Percentiles rank a stretch among this genome's conserved stretches.
phyloP scores from a whole-genome alignment of 331 rosid genomes.

The Quercus phellos region DNA sequence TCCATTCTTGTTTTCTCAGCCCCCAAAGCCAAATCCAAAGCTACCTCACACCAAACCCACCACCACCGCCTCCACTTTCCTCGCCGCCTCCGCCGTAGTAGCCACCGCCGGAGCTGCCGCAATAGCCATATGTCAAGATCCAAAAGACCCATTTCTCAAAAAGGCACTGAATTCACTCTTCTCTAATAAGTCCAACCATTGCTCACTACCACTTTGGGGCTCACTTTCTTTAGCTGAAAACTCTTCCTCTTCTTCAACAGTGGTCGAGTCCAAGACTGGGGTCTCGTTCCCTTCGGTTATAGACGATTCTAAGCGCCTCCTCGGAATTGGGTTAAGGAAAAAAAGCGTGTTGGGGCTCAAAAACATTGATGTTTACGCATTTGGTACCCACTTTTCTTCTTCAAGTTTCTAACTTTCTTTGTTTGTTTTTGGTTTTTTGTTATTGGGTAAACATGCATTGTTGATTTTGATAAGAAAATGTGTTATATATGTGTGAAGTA shows the following conservation, averaged over 20 bases:
- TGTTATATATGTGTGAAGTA: too few relatives aligned
- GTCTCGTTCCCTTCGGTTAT: constrained; percentile 60
- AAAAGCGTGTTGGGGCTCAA: constrained; percentile 72
- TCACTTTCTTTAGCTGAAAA: constrained; percentile 56
- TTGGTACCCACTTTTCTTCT: constrained; percentile 40
- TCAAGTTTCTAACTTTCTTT: not conserved
- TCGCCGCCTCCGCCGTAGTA: constrained; percentile 22
- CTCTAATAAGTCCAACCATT: constrained; percentile 1
- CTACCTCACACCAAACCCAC: constrained; percentile 13
- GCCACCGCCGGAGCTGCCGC: constrained; percentile 46
- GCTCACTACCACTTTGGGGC: constrained; percentile 59
- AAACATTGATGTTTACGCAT: constrained; percentile 87
- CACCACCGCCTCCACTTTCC: constrained; percentile 19
- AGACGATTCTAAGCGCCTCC: constrained; percentile 56
- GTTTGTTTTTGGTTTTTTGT: not conserved
- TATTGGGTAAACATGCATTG: not conserved
- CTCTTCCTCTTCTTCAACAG: constrained; percentile 26
- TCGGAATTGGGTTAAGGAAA: constrained; percentile 78
- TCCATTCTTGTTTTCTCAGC: constrained; percentile 74
- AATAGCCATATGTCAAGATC: constrained; percentile 23
- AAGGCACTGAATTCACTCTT: constrained; percentile 36
- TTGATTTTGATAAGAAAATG: not conserved
- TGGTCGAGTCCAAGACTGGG: constrained; percentile 60
- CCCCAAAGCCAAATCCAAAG: constrained; percentile 33
- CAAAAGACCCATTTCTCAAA: constrained; percentile 34